Percentiles rank a stretch among this genome's conserved stretches.
phyloP scores from a whole-genome alignment of 2,329 filamentous ascomycete species.

The Lizonia empirigonia region DNA sequence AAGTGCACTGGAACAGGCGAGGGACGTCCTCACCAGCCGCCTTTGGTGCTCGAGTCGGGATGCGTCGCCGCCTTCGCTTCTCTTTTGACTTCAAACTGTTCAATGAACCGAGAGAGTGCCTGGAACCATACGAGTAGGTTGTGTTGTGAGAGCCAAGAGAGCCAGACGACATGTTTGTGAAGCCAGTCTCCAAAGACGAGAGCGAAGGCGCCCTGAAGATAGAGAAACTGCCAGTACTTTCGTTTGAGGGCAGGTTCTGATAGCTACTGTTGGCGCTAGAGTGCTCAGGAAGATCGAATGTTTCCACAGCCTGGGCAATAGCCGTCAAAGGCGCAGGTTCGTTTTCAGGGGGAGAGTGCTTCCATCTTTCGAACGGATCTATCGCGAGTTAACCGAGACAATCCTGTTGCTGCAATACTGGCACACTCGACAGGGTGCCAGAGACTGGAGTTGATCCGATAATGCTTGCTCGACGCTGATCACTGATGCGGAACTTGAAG shows the following conservation, averaged over 20 bases:
- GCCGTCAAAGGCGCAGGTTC: slow-evolving; percentile 68
- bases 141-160: slow-evolving; percentile 62
- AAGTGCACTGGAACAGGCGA: slow-evolving; percentile 47
- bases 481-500: slow-evolving; percentile 28
- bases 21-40: slow-evolving; percentile 26
- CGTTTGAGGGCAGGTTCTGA: slow-evolving; percentile 58
- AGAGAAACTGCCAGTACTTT: slow-evolving; percentile 55
- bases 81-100: slow-evolving; percentile 59
- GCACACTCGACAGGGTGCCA: slow-evolving; percentile 9
- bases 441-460: slow-evolving; percentile 1
- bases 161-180: slow-evolving; percentile 57
- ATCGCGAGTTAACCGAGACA: slow-evolving; percentile 53
- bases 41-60: slow-evolving; percentile 48
- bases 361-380: slow-evolving; percentile 72
- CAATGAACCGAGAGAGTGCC: slow-evolving; percentile 62
- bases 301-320: slow-evolving; percentile 65
- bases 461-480: slow-evolving; percentile 2
- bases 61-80: slow-evolving; percentile 62
- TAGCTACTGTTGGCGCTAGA: slow-evolving; percentile 47
- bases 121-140: slow-evolving; percentile 62
- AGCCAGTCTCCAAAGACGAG: slow-evolving; percentile 60
- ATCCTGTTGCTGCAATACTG: slow-evolving; percentile 26
- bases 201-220: slow-evolving; percentile 59
- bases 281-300: slow-evolving; percentile 40
- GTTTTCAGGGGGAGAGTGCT: slow-evolving; percentile 71